phyloP scores from a whole-genome alignment of 345 rosid genomes.

The Populus alba region DNA sequence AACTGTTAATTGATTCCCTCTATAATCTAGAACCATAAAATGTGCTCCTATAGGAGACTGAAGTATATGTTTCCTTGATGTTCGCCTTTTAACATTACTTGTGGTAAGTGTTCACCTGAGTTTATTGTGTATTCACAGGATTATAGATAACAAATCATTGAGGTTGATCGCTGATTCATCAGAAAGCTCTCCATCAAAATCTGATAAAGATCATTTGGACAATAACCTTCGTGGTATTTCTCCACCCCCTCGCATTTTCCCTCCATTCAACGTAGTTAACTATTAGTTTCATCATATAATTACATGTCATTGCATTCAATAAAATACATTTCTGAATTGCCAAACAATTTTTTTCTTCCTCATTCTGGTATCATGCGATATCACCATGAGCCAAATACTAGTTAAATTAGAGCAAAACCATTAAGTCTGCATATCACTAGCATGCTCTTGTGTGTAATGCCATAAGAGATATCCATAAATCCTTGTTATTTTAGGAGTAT shows the following conservation, averaged over 20 bases:
- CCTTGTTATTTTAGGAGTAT: not conserved
- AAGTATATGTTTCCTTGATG: not conserved
- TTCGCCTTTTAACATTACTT: slow-evolving; percentile 3
- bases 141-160: slow-evolving; percentile 80
- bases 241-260: not conserved
- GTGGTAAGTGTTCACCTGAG: slow-evolving; percentile 4
- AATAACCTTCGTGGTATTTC: slow-evolving; percentile 63
- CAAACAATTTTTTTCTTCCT: not conserved
- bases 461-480: not conserved
- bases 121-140: slow-evolving; percentile 45
- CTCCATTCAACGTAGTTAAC: not conserved
- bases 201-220: slow-evolving; percentile 53
- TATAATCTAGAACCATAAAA: not conserved
- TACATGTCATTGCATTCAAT: not conserved
- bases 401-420: not conserved
- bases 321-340: not conserved
- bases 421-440: not conserved
- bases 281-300: not conserved
- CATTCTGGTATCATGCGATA: not conserved
- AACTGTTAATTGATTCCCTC: slow-evolving; percentile 7
- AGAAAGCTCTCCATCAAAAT: slow-evolving; percentile 58
- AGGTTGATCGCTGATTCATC: slow-evolving; percentile 75
- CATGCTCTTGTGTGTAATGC: not conserved
- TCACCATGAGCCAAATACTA: not conserved
- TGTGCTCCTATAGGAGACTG: not conserved